Conservation (phyloP, 495 filamentous ascomycete species). For the Aspergillus carlsbadensis region DNA sequence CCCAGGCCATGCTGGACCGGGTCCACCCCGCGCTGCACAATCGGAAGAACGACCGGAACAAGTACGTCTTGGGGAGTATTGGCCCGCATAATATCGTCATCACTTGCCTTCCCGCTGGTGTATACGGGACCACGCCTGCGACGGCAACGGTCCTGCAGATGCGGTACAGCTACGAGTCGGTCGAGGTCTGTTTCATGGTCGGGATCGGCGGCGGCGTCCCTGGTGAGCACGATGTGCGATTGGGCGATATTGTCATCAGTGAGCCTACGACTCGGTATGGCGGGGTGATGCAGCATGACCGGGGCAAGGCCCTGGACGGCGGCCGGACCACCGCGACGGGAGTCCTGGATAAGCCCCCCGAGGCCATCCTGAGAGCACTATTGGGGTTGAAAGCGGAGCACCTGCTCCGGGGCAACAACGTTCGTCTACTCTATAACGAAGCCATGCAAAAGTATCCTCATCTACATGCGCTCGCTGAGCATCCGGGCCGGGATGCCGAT, state of each 20-base stretch:
- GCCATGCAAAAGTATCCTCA: not conserved
- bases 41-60: not conserved
- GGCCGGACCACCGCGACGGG: not conserved
- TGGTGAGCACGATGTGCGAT: not conserved
- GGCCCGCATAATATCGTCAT: constrained; percentile 5
- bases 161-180: not conserved
- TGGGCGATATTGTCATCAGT: constrained; percentile 7
- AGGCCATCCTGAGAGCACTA: not conserved
- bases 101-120: not conserved
- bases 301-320: not conserved
- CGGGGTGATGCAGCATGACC: constrained; percentile 3
- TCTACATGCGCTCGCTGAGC: not conserved
- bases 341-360: not conserved
- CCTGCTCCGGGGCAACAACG: not conserved
- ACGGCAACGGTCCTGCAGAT: not conserved
- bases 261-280: not conserved
- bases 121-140: not conserved
- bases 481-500: not conserved
- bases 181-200: constrained; percentile 3
- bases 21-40: not conserved
- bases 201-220: constrained; percentile 3
- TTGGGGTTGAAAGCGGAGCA: not conserved
- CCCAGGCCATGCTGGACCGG: not conserved
- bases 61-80: constrained; percentile 1
- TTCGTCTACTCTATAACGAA: not conserved